Percentiles rank a stretch among this genome's conserved stretches.
Evolutionary conservation across 805 yeast genomes (phyloP).

Genomic region (Candida ovalis): DNA sequence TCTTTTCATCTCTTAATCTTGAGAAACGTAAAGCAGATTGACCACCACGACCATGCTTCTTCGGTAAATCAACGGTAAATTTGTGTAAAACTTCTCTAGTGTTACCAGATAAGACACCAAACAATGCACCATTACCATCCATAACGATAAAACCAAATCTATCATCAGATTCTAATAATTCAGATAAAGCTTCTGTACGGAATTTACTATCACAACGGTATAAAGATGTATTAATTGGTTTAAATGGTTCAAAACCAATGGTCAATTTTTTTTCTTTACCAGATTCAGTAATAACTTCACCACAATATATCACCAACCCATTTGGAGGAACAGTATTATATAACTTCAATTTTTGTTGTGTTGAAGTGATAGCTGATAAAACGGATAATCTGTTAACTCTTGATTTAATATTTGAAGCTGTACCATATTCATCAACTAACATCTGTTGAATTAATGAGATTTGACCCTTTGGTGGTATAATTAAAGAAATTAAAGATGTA

Average conservation of each 20-base stretch:
- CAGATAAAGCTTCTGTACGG: constrained; percentile 95
- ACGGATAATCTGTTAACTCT: constrained; percentile 96
- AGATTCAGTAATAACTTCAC: constrained; percentile 95
- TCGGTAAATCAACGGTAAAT: constrained; percentile 95
- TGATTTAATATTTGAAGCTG: constrained; percentile 96
- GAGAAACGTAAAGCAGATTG: constrained; percentile 99
- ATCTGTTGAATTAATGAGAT: constrained; percentile 81
- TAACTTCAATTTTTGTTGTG: constrained; percentile 92
- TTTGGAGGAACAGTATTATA: constrained; percentile 88
- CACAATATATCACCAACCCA: constrained; percentile 96
- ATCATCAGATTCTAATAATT: constrained; percentile 91
- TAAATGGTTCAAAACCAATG: constrained; percentile 97
- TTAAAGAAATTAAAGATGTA: constrained; percentile 96
- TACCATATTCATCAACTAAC: constrained; percentile 98
- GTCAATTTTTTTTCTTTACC: constrained; percentile 97
- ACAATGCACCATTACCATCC: constrained; percentile 99
- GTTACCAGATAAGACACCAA: constrained; percentile 94
- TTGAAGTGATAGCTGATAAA: constrained; percentile 93
- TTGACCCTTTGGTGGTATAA: constrained; percentile 95
- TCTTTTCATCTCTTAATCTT: constrained; percentile 97
- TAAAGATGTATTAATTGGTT: constrained; percentile 95
- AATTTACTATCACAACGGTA: constrained; percentile 97
- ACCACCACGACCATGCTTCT: constrained; percentile 99
- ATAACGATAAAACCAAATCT: constrained; percentile 95
- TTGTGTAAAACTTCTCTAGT: constrained; percentile 95